Base-by-base conservation (phyloP, 2,329 filamentous ascomycete genomes). In the Graphilbum ipis-grandicollis region DNA sequence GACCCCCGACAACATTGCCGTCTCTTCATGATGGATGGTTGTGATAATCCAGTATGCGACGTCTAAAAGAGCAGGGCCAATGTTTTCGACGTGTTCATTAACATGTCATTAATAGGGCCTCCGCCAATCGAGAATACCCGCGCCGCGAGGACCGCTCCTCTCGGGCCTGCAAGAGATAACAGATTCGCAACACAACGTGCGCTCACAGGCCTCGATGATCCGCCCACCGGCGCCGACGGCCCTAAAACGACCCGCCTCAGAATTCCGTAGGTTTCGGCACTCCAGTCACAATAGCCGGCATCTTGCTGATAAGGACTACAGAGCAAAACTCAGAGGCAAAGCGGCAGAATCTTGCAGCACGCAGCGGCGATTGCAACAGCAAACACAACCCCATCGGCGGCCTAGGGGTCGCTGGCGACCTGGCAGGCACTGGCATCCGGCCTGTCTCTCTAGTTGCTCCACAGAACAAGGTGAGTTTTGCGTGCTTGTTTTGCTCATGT, bases 131-230 rank as follows among this genome's bases (percentile, higher is more conserved):
- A 46, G 43, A 43, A 34, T 52, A 9, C 44, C 34, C 35, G 44
- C 41, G 35, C 46, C 35, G 35, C 42, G 31, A 23, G 9, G 19
- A 2, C n/a, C 18, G n/a, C 13, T 15, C 4, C 14, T 7, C 6
- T 49, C 33, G 4, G 23, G 53, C 33, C 59, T 75, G 14, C 53
- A 61, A 9, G 71, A 75, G 48, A 65, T 71, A 45, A 64, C 58
- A 47, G 67, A 74, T 8, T 74, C 71, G n/a, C 68, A 76, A 47
- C 60, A 57, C 53, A 77, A 78, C 50, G 53, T 63, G 31, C 65
- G 71, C 35, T 51, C 56, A 10, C 37, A 41, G 28, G 23, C 39
- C 1, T 36, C 41, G 2, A 33, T 22, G 18, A 37, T 43, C 35
- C 35, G 57, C 28, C 57, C 57, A 36, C 55, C 60, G 25, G 55